A percentile compares a stretch with the other conserved stretches of the same genome.
phyloP scores from a whole-genome alignment of 2,329 filamentous ascomycete species.

The Beauveria bassiana region DNA sequence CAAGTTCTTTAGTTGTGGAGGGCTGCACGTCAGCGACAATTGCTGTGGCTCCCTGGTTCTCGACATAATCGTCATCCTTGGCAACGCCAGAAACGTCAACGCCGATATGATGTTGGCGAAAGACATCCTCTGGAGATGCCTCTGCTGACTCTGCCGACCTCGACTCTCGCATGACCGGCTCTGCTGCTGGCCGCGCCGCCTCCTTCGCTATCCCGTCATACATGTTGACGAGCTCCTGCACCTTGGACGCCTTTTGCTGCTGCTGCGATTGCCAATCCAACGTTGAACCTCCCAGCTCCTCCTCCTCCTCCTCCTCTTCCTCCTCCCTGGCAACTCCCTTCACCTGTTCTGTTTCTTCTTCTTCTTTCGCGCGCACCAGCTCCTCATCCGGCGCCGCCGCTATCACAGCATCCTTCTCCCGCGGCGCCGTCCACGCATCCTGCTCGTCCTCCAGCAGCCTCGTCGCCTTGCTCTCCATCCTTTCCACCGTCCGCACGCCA shows the following conservation, averaged over 20 bases:
- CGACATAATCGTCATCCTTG: background rate
- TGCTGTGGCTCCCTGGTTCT: background rate
- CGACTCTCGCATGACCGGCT: background rate
- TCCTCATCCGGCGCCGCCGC: background rate
- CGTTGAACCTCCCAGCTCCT: too few relatives aligned
- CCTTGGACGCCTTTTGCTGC: slow-evolving; percentile 32
- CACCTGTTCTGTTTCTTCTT: too few relatives aligned
- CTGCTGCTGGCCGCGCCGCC: background rate
- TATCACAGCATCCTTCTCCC: background rate
- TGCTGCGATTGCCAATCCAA: too few relatives aligned
- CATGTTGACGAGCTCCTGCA: slow-evolving; percentile 42
- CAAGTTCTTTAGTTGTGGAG: background rate
- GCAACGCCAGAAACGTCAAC: background rate
- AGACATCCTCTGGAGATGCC: background rate
- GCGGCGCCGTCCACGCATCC: background rate
- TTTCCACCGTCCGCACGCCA: slow-evolving; percentile 15
- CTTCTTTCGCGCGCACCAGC: background rate
- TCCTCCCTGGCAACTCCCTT: too few relatives aligned
- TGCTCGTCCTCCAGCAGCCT: background rate
- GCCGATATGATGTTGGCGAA: background rate
- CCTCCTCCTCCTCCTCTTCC: too few relatives aligned
- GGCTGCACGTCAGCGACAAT: background rate
- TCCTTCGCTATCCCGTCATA: slow-evolving; percentile 37
- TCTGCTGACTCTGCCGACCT: background rate
- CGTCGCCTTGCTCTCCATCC: background rate